Evolutionary conservation across 1,284 basidiomycete genomes (phyloP), one percentile per base, ranked within the genome.

Genomic region (Phenoliferia sp.): DNA sequence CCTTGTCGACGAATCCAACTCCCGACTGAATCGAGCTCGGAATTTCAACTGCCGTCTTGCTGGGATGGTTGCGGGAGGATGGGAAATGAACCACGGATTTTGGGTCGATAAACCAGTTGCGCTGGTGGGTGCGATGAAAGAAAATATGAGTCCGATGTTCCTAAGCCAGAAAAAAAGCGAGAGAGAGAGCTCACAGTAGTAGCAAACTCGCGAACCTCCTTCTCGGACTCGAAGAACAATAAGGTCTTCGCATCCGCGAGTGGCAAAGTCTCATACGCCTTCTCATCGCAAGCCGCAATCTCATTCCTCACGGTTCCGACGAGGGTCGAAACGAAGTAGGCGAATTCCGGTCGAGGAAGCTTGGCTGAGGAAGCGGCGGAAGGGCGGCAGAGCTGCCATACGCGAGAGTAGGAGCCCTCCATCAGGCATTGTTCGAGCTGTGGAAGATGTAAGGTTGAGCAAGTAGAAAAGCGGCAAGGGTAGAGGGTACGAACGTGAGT

Each of bases 351-450:
- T 39, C 69, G 62, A 6, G 75, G 75, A 28, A 73, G 68, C 7
- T 73, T 72, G 1, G 78, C 17, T 1, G 62, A 19, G 31, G 62
- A 59, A 35, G 58, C 22, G 32, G 50, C 22, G 22, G 67, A 39
- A 70, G 29, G 73, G 72, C 91, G 89, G 73, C 93, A 86, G 54
- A 94, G 93, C 73, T 90, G 88, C 92, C 95, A 99, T 3, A 99
- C 94, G 79, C 97, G 96, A 79, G 91, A 93, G 79, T 99, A 99
- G 76, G 89, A 90, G 44, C 95, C 95, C 79, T 99, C 96, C 95
- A 99, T 99, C 67, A 99, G 84, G 92, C 94, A 98, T 61, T 92
- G 84, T 79, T 99, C 96, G 67, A 82, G 74, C 70, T 80, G 39
- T 34, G 34, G 44, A 22, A 50, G 31, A 28, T 31, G n/a, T n/a